Evolutionary conservation across 2,329 filamentous ascomycete species (phyloP).

Genomic region (Ramularia endophylla): DNA sequence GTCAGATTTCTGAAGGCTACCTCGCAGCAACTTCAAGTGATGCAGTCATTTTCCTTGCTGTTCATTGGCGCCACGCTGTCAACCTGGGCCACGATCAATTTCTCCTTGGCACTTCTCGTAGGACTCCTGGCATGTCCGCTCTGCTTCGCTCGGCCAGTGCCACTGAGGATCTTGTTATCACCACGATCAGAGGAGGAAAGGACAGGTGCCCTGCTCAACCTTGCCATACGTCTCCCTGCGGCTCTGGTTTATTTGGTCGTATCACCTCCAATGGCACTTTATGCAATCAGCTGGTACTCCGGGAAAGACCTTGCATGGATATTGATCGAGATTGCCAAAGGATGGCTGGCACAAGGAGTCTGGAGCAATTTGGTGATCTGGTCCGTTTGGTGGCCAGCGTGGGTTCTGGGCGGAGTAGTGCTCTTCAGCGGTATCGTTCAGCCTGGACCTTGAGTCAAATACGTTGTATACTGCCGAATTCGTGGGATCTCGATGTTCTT

Average conservation of each 20-base stretch:
- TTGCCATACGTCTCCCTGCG: slow-evolving; percentile 10
- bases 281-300: slow-evolving; percentile 16
- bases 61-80: slow-evolving; percentile 87
- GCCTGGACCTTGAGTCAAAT: background rate
- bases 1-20: slow-evolving; percentile 14
- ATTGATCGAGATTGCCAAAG: slow-evolving; percentile 27
- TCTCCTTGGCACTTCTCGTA: slow-evolving; percentile 79
- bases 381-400: slow-evolving; percentile 31
- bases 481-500: too few species aligned
- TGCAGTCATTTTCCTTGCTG: slow-evolving; percentile 89
- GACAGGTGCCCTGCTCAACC: background rate
- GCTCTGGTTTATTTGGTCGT: slow-evolving; percentile 13
- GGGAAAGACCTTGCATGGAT: slow-evolving; percentile 17
- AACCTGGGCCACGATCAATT: slow-evolving; percentile 90
- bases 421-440: slow-evolving; percentile 18
- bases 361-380: slow-evolving; percentile 29
- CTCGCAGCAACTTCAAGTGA: slow-evolving; percentile 65
- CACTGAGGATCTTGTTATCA: slow-evolving; percentile 6
- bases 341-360: slow-evolving; percentile 28
- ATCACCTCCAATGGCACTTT: slow-evolving; percentile 20
- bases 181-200: slow-evolving; percentile 1
- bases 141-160: slow-evolving; percentile 56
- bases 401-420: slow-evolving; percentile 24
- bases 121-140: slow-evolving; percentile 74
- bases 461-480: too few species aligned